phyloP scores from a whole-genome alignment of 805 yeast genomes.

The Helenozyma rhizophorensis region DNA sequence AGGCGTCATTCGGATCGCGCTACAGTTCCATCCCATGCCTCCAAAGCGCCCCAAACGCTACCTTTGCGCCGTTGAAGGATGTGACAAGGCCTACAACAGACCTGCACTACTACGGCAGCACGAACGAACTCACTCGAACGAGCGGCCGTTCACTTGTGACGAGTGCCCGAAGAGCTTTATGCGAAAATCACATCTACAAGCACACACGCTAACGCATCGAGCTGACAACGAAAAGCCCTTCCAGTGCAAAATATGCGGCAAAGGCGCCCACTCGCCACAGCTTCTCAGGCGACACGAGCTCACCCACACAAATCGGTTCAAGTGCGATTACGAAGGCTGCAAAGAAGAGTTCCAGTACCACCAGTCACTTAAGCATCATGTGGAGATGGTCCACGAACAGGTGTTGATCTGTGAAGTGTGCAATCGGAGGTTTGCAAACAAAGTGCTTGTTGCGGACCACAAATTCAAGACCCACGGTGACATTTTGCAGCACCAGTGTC shows the following conservation, averaged over 20 bases:
- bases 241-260: constrained; percentile 69
- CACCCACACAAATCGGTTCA: constrained; percentile 54
- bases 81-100: constrained; percentile 71
- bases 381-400: constrained; percentile 54
- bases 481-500: constrained; percentile 54
- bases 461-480: constrained; percentile 60
- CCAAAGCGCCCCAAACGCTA: constrained; percentile 52
- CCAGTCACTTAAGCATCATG: constrained; percentile 71
- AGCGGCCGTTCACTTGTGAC: constrained; percentile 69
- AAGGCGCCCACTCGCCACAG: constrained; percentile 77
- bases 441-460: constrained; percentile 64
- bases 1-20: too few species aligned
- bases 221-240: constrained; percentile 56
- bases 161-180: constrained; percentile 63
- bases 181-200: constrained; percentile 75
- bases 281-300: constrained; percentile 79
- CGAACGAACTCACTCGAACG: constrained; percentile 69
- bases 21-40: constrained; percentile 3
- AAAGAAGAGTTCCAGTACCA: constrained; percentile 65
- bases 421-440: constrained; percentile 58
- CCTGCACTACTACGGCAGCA: constrained; percentile 86
- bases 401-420: constrained; percentile 60
- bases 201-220: constrained; percentile 67
- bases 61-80: constrained; percentile 58
- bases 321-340: constrained; percentile 62